A percentile compares a stretch with the other conserved stretches of the same genome.
Evolutionary conservation across 129 eudicot genomes (phyloP).

Genomic region (Flaveria bidentis): DNA sequence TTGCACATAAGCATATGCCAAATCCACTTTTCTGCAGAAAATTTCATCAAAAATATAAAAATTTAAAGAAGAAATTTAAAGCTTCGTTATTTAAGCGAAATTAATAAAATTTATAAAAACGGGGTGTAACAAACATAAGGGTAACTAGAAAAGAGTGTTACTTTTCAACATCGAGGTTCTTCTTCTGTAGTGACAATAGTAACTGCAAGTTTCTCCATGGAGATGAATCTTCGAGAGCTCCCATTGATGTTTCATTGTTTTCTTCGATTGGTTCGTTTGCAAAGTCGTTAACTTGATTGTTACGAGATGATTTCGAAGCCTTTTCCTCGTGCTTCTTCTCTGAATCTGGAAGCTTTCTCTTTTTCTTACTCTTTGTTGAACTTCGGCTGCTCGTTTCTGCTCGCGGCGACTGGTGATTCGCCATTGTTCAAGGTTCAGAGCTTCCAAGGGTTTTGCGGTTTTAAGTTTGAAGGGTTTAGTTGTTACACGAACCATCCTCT

Average conservation of each 20-base stretch:
- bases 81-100: neutral
- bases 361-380: constrained; percentile 41
- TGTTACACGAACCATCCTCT: constrained; percentile 12
- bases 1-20: constrained; percentile 66
- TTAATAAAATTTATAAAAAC: neutral
- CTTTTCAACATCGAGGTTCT: constrained; percentile 39
- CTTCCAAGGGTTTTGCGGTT: constrained; percentile 33
- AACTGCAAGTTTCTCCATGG: constrained; percentile 79
- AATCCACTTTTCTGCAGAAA: constrained; percentile 68
- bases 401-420: constrained; percentile 37
- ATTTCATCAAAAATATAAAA: constrained; percentile 2
- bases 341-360: constrained; percentile 36
- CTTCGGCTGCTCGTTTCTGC: constrained; percentile 28
- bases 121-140: neutral
- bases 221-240: constrained; percentile 20
- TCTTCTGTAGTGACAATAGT: constrained; percentile 55
- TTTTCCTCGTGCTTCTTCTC: constrained; percentile 20
- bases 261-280: constrained; percentile 2
- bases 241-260: constrained; percentile 21
- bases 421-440: constrained; percentile 34
- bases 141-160: constrained; percentile 23
- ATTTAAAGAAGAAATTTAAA: neutral
- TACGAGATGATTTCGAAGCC: constrained; percentile 48
- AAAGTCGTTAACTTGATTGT: constrained; percentile 1
- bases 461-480: constrained; percentile 18